phyloP scores from a whole-genome alignment of 306 rosid genomes.

The Dryas alaskensis region DNA sequence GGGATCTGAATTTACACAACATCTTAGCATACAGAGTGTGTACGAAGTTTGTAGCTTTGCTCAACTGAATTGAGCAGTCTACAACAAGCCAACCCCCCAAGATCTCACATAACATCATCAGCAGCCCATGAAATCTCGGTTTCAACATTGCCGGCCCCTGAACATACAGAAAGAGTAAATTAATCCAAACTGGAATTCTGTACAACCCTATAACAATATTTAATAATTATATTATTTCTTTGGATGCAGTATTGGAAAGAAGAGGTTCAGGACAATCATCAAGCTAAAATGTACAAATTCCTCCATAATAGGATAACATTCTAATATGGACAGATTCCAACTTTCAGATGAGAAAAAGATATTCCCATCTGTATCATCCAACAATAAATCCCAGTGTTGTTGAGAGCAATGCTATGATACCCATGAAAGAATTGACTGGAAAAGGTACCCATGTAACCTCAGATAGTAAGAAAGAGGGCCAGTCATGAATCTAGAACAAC shows the following conservation, averaged over 20 bases:
- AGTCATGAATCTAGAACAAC: background rate
- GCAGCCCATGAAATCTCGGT: conserved; percentile 22
- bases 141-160: conserved; percentile 22
- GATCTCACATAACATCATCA: conserved; percentile 22
- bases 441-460: background rate
- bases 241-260: no score
- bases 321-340: background rate
- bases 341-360: background rate
- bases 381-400: background rate
- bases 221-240: background rate
- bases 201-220: background rate
- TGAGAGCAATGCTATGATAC: background rate
- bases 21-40: background rate
- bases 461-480: background rate
- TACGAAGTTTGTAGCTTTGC: background rate
- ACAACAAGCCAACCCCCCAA: conserved; percentile 14
- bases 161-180: conserved; percentile 2
- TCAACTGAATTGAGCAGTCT: background rate
- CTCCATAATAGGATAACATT: background rate
- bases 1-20: conserved; percentile 1
- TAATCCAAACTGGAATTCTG: background rate
- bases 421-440: background rate
- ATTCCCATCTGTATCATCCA: background rate
- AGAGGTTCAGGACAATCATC: no score
- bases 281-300: background rate